Conservation (phyloP, 306 rosid genomes). For the Gastrolobium bilobum region DNA sequence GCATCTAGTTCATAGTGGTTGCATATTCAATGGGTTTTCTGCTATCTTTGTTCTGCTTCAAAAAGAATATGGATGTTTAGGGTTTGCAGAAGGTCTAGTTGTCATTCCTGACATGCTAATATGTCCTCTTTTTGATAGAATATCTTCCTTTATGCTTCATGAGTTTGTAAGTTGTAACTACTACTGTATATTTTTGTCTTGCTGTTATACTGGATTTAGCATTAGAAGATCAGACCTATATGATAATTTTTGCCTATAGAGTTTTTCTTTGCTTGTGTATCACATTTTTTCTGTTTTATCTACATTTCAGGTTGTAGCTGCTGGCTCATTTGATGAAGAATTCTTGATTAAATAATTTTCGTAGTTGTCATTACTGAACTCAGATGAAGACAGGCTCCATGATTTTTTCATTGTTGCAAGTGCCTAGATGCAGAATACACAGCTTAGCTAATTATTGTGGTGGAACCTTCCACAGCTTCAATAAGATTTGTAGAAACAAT, state of each 20-base stretch:
- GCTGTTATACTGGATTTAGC: constrained; percentile 18
- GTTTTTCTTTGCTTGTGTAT: neutral
- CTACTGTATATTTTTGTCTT: constrained; percentile 4
- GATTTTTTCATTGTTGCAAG: constrained; percentile 72
- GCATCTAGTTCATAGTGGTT: constrained; percentile 22
- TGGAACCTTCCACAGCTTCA: constrained; percentile 61
- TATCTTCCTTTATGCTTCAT: constrained; percentile 19
- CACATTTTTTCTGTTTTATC: constrained; percentile 19
- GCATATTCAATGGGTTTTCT: constrained; percentile 8
- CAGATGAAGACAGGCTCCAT: constrained; percentile 72
- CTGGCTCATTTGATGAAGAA: constrained; percentile 44
- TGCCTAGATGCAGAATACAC: constrained; percentile 76
- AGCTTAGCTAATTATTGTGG: constrained; percentile 67
- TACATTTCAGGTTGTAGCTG: constrained; percentile 62
- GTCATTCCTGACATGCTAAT: neutral
- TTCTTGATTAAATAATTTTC: constrained; percentile 45
- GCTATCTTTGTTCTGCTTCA: constrained; percentile 32
- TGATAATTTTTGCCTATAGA: constrained; percentile 3
- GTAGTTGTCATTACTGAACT: constrained; percentile 44
- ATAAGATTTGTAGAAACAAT: constrained; percentile 54
- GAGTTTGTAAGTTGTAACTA: constrained; percentile 17
- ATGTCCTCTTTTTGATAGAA: neutral
- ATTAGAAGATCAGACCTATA: constrained; percentile 29
- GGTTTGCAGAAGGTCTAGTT: constrained; percentile 3
- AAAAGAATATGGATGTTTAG: neutral